Evolutionary conservation across 2,329 filamentous ascomycete species (phyloP).

Genomic region (Exutisphaerella laricina): DNA sequence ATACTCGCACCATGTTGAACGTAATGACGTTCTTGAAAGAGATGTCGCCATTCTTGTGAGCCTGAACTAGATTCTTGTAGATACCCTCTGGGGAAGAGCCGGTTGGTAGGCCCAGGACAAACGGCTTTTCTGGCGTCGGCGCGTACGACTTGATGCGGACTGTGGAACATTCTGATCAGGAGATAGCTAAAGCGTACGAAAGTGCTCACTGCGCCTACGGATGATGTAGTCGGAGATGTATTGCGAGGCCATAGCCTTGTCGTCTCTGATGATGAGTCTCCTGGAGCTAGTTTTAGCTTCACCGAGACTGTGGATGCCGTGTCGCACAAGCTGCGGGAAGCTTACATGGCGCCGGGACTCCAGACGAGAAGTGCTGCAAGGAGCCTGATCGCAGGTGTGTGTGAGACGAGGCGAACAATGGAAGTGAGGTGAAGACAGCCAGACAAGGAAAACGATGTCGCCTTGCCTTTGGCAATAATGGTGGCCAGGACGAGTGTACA

Average conservation of each 20-base stretch:
- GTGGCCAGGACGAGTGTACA: not conserved
- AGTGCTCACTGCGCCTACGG: constrained; percentile 40
- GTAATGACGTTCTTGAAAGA: constrained; percentile 86
- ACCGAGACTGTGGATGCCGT: not conserved
- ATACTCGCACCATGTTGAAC: constrained; percentile 68
- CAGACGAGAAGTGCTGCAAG: not conserved
- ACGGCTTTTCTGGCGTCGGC: constrained; percentile 66
- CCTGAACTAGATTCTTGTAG: constrained; percentile 68
- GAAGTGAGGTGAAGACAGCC: not conserved
- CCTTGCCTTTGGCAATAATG: not conserved
- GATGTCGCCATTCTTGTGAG: constrained; percentile 66
- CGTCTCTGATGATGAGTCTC: constrained; percentile 78
- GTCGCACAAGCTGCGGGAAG: constrained; percentile 1
- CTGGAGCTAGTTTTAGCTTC: constrained; percentile 42
- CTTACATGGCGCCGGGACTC: constrained; percentile 4
- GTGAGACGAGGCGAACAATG: not conserved
- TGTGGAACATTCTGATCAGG: constrained; percentile 29
- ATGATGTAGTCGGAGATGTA: constrained; percentile 81
- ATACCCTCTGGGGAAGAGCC: constrained; percentile 74
- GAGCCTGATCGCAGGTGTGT: not conserved
- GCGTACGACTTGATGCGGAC: constrained; percentile 73
- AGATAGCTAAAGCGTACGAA: constrained; percentile 1
- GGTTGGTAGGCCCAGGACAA: constrained; percentile 77
- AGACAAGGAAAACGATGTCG: constrained; percentile 1
- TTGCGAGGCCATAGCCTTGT: constrained; percentile 60